Evolutionary conservation across 2,329 filamentous ascomycete species (phyloP), one percentile per base, ranked within the genome.

Genomic region (Fusarium solani-melongenae): DNA sequence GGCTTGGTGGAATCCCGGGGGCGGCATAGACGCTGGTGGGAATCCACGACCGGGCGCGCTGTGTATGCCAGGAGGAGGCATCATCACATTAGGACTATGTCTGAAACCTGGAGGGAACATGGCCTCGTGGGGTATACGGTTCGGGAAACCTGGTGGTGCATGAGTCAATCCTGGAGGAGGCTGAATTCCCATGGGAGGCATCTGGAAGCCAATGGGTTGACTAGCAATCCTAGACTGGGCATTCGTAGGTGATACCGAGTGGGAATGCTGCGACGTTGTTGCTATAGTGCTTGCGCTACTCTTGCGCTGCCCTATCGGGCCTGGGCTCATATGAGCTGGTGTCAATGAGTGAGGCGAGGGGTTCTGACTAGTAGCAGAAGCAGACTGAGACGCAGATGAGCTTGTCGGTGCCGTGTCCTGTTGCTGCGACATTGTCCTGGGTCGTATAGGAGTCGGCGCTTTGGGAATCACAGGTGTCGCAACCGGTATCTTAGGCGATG

Each of bases 381-480:
- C 56, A 34, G 62, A 17, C 79, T 93, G 90, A 1, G 93, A 92
- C 4, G 91, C 89, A 70, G 92, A 91, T 4, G 94, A 93, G 59
- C 91, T 92, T 8, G 90, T 89, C 9, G 89, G 86, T 79, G 92
- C 90, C 11, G 91, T 91, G 29, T 92, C 92, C 80, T 96, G 94
- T 72, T 97, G 94, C 72, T 97, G 94, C 10, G 94, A 96, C 55
- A 90, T 84, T 69, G 95, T 93, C 64, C 94, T 91, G 39, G 91
- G 89, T 71, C 93, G 92, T 73, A 91, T 92, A 10, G 95, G 94
- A 14, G 94, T 95, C 6, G 94, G 91, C 22, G 92, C 92, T 81
- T 98, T 98, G 14, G 95, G 92, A 55, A 97, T 84, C 29, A 91
- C 92, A 9, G 96, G 96, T 36, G 94, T 96, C 11, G 93, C 93